These are phyloP conservation scores for Tylopilus rubrobrunneus DNA, from an alignment of 768 basidiomycete genomes.

Conservation along the genomic window DNA sequence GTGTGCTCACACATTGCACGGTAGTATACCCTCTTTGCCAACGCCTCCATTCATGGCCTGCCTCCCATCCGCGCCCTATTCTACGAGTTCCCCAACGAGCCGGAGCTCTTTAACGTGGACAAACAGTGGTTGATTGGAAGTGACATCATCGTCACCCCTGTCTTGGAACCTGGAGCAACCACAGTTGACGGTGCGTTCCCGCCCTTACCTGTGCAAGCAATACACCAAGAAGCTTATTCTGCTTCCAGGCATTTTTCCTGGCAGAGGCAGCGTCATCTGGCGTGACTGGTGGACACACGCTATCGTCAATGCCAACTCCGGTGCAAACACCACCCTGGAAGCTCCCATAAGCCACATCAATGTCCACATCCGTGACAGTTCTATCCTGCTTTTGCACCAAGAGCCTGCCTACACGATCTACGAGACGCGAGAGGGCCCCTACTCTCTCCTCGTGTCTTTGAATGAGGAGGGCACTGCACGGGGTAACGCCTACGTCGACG, in stretches of 20 bases:
- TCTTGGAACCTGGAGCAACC: conserved; percentile 62
- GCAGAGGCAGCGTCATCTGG: conserved; percentile 55
- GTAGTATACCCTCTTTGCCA: conserved; percentile 72
- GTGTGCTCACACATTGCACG: neutral
- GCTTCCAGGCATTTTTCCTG: conserved; percentile 58
- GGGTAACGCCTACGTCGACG: conserved; percentile 66
- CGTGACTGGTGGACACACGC: conserved; percentile 73
- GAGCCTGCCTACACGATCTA: conserved; percentile 63
- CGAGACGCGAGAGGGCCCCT: conserved; percentile 61
- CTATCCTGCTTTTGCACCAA: conserved; percentile 62
- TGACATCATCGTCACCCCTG: conserved; percentile 74
- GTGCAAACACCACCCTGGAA: conserved; percentile 46
- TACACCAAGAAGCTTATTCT: neutral
- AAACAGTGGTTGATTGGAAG: conserved; percentile 70
- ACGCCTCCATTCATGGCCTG: conserved; percentile 58
- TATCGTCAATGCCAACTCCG: conserved; percentile 40
- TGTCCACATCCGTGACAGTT: conserved; percentile 69
- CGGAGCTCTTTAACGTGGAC: conserved; percentile 58
- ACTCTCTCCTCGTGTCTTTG: conserved; percentile 58
- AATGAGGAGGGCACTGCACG: conserved; percentile 44
- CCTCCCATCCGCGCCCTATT: conserved; percentile 74
- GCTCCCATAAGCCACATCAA: conserved; percentile 75
- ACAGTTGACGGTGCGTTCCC: conserved; percentile 54
- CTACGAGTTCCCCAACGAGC: conserved; percentile 73
- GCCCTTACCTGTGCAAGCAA: neutral